Conservation (phyloP, 768 basidiomycete genomes). For the Pisolithus tinctorius region DNA sequence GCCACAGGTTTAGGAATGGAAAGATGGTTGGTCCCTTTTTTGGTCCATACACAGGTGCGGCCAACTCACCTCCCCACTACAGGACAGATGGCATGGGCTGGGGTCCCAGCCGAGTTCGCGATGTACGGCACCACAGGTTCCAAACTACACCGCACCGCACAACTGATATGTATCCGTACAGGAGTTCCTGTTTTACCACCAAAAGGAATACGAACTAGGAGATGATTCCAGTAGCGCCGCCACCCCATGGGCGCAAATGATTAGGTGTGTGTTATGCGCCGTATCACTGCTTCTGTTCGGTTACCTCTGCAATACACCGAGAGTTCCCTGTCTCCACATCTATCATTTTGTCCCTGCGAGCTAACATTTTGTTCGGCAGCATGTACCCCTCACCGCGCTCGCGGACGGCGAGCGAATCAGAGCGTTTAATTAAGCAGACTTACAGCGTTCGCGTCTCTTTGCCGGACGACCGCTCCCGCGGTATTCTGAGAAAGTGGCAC, state of each 20-base stretch:
- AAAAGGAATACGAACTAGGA: conserved; percentile 37
- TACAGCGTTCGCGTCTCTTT: conserved; percentile 45
- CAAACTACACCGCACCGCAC: background rate
- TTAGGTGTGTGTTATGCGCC: conserved; percentile 40
- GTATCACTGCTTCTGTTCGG: conserved; percentile 3
- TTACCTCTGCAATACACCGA: conserved; percentile 5
- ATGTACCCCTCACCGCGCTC: conserved; percentile 36
- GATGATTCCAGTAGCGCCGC: conserved; percentile 40
- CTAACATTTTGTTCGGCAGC: conserved; percentile 17
- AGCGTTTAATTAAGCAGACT: conserved; percentile 49
- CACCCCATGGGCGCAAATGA: conserved; percentile 72
- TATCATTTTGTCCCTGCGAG: conserved; percentile 8
- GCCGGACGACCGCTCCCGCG: conserved; percentile 36
- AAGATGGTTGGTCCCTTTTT: conserved; percentile 48
- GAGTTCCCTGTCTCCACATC: conserved; percentile 1
- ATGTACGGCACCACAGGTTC: conserved; percentile 15
- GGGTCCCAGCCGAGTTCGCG: conserved; percentile 73
- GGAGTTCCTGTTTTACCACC: conserved; percentile 54
- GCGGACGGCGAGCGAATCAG: conserved; percentile 31
- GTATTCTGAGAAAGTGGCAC: conserved; percentile 45
- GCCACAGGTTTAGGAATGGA: conserved; percentile 82
- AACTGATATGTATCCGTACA: conserved; percentile 14
- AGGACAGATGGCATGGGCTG: conserved; percentile 72
- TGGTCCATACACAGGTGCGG: background rate
- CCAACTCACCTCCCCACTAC: conserved; percentile 2